phyloP scores from a whole-genome alignment of 139 green algal species.

The Haematococcus lacustris region DNA sequence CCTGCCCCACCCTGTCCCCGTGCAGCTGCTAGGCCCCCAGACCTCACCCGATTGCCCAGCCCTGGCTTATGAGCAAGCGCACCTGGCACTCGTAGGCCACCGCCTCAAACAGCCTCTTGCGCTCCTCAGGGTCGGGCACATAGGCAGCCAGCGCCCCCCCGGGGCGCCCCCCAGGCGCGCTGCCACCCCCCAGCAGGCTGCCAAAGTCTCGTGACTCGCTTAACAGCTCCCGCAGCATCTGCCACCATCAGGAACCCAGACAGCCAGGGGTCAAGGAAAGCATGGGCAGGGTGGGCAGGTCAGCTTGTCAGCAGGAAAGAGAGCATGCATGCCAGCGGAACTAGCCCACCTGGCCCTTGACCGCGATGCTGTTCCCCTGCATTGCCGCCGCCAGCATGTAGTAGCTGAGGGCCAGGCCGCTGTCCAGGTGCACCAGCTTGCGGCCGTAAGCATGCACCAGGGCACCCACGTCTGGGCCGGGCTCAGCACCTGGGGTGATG shows the following conservation, averaged over 20 bases:
- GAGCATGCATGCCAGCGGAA: too few relatives aligned
- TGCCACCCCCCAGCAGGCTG: constrained; percentile 34
- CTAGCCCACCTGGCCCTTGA: constrained; percentile 30
- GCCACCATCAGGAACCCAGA: too few relatives aligned
- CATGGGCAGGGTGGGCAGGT: too few relatives aligned
- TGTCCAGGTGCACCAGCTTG: constrained; percentile 44
- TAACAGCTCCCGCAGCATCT: constrained; percentile 35
- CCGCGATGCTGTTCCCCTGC: constrained; percentile 25
- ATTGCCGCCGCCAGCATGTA: constrained; percentile 62
- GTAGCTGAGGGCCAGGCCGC: constrained; percentile 63
- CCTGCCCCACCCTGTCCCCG: too few relatives aligned
- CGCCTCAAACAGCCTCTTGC: constrained; percentile 51
- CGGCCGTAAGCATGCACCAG: constrained; percentile 51
- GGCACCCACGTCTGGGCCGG: constrained; percentile 20
- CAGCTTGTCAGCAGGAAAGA: too few relatives aligned
- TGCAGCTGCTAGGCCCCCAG: too few relatives aligned
- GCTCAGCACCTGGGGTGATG: constrained; percentile 6
- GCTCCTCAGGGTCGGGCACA: constrained; percentile 36
- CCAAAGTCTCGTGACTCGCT: constrained; percentile 30
- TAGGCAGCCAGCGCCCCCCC: constrained; percentile 34
- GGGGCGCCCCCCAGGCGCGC: constrained; percentile 22
- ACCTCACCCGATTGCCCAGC: too few relatives aligned
- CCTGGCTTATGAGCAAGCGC: too few relatives aligned
- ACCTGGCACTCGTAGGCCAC: constrained; percentile 71
- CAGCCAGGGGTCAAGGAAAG: too few relatives aligned